Evolutionary conservation across 352 stramenopile species (phyloP).

Genomic region (Phytophthora fragariae): DNA sequence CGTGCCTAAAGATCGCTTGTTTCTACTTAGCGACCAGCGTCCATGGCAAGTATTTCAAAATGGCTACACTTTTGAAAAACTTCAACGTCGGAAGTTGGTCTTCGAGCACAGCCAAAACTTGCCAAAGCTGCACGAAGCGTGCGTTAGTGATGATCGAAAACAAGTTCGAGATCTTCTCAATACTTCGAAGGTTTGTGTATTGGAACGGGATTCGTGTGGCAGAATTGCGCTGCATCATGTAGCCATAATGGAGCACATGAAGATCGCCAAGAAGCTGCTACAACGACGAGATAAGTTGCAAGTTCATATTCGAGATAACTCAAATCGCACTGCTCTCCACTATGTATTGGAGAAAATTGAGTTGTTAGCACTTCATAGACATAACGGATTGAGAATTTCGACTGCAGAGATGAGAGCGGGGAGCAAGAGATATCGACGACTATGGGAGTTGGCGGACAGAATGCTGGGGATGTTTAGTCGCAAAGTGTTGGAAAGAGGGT

Average conservation of each 20-base stretch:
- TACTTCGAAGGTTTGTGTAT: constrained; percentile 18
- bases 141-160: constrained; percentile 29
- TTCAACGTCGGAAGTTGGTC: constrained; percentile 32
- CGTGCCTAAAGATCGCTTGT: constrained; percentile 27
- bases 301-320: constrained; percentile 49
- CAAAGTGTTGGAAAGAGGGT: constrained; percentile 9
- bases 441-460: constrained; percentile 49
- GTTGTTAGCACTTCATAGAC: constrained; percentile 21
- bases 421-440: constrained; percentile 40
- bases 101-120: constrained; percentile 48
- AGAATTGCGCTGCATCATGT: constrained; percentile 64
- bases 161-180: constrained; percentile 32
- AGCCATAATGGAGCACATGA: constrained; percentile 47
- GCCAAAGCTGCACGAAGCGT: constrained; percentile 47
- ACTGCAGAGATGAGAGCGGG: constrained; percentile 16
- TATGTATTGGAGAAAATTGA: constrained; percentile 60
- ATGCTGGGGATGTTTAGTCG: constrained; percentile 38
- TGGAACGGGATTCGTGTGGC: constrained; percentile 49
- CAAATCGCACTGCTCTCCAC: constrained; percentile 46
- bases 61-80: constrained; percentile 3
- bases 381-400: not conserved
- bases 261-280: constrained; percentile 45
- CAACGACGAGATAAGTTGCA: constrained; percentile 51
- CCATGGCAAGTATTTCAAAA: constrained; percentile 58
- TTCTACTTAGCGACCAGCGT: constrained; percentile 40